Percentiles rank a stretch among this genome's conserved stretches.
Conservation (phyloP, 2,329 filamentous ascomycete genomes). For the Clonostachys rosea region DNA sequence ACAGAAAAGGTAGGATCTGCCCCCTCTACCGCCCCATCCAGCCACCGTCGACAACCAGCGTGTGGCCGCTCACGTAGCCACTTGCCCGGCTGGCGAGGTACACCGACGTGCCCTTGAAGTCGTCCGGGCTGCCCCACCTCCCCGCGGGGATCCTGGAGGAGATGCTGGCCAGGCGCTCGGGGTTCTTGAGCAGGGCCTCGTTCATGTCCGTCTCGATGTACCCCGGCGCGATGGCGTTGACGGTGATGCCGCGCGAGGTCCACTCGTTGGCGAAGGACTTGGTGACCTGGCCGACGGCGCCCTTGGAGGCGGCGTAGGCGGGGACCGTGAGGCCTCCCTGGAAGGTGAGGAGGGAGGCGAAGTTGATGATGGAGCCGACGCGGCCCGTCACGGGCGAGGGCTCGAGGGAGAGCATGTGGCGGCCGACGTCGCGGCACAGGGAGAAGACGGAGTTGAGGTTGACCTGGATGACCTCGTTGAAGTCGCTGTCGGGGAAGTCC, state of each 20-base stretch:
- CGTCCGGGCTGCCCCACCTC: conserved; percentile 77
- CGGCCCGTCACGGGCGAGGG: conserved; percentile 43
- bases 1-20: background rate
- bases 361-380: conserved; percentile 75
- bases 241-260: conserved; percentile 71
- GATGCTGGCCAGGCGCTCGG: conserved; percentile 67
- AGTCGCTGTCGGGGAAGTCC: conserved; percentile 72
- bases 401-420: conserved; percentile 65
- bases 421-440: conserved; percentile 71
- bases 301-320: conserved; percentile 83
- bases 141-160: conserved; percentile 77
- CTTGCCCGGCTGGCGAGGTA: conserved; percentile 75
- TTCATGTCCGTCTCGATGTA: conserved; percentile 98
- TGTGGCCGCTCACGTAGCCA: conserved; percentile 76
- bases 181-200: conserved; percentile 69
- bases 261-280: conserved; percentile 87
- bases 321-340: conserved; percentile 86
- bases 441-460: conserved; percentile 82
- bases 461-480: conserved; percentile 78
- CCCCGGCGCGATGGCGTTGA: conserved; percentile 85
- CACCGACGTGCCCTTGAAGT: conserved; percentile 81
- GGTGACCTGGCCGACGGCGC: conserved; percentile 78
- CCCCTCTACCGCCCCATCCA: conserved; percentile 76
- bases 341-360: conserved; percentile 76
- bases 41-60: conserved; percentile 81